phyloP scores from a whole-genome alignment of 176 grass and related monocot species.

The Metroxylon sagu region DNA sequence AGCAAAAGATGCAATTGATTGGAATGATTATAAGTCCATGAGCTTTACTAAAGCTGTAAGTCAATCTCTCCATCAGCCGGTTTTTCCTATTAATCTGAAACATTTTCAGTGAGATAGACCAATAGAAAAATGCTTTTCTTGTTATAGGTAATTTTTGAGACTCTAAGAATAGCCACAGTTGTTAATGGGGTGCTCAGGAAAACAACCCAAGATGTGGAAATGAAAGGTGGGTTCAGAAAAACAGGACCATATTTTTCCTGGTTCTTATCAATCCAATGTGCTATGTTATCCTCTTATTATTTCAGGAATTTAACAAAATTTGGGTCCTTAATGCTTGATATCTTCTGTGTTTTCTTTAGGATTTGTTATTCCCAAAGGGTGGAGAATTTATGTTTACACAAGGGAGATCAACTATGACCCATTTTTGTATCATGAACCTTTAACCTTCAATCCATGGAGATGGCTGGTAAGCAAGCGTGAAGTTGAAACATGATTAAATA shows the following conservation, averaged over 20 bases:
- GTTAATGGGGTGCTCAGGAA: conserved; percentile 94
- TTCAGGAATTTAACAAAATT: too few species aligned
- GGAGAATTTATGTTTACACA: conserved; percentile 97
- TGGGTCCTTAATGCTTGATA: not conserved
- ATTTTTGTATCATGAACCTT: conserved; percentile 65
- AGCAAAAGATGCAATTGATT: conserved; percentile 41
- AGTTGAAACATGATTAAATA: too few species aligned
- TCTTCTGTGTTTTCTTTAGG: conserved; percentile 38
- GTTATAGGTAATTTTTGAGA: conserved; percentile 62
- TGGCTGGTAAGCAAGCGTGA: conserved; percentile 65
- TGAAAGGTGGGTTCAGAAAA: conserved; percentile 51
- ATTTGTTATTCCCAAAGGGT: conserved; percentile 75
- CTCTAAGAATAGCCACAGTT: conserved; percentile 81
- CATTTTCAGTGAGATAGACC: too few species aligned
- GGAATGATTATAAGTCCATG: conserved; percentile 84
- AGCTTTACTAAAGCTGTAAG: conserved; percentile 72
- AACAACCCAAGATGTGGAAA: conserved; percentile 81
- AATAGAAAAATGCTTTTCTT: not conserved
- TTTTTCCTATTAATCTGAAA: too few species aligned
- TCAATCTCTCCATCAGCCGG: not conserved
- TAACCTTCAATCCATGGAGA: conserved; percentile 91
- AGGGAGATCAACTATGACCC: conserved; percentile 97
- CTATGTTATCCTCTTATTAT: too few species aligned
- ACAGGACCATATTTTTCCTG: too few species aligned
- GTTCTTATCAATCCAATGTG: too few species aligned